These are phyloP conservation scores for Rhododendron ferrugineum DNA, from an alignment of 148 eudicot genomes.

Conservation along the genomic window DNA sequence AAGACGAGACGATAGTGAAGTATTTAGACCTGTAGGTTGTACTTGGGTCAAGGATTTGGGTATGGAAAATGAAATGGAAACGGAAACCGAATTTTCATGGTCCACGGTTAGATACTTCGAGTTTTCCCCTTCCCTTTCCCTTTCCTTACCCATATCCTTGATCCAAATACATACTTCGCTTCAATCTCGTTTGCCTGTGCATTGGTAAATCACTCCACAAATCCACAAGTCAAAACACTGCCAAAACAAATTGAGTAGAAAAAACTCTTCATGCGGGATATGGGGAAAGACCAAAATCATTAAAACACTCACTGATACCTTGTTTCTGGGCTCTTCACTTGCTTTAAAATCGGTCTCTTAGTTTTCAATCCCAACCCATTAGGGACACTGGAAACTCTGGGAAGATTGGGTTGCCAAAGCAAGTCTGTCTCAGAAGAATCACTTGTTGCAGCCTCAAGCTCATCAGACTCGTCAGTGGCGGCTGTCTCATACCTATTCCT, in stretches of 20 bases:
- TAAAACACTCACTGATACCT: slow-evolving; percentile 29
- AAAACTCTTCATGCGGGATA: background rate
- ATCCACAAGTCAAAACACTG: background rate
- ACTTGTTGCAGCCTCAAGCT: slow-evolving; percentile 58
- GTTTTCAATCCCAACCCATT: slow-evolving; percentile 39
- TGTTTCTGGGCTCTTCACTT: slow-evolving; percentile 43
- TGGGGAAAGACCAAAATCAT: background rate
- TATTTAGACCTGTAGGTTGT: background rate
- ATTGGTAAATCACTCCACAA: background rate
- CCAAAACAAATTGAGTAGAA: background rate
- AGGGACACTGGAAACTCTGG: slow-evolving; percentile 41
- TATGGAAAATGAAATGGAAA: background rate
- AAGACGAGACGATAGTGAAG: background rate
- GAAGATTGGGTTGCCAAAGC: slow-evolving; percentile 29
- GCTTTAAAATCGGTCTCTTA: slow-evolving; percentile 42
- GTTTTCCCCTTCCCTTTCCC: background rate
- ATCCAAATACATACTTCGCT: background rate
- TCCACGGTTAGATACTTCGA: background rate
- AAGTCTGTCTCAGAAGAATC: slow-evolving; percentile 70
- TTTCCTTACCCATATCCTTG: background rate
- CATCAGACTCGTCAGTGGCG: slow-evolving; percentile 48
- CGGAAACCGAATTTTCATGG: background rate
- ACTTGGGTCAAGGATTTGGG: background rate
- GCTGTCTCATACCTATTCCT: slow-evolving; percentile 33
- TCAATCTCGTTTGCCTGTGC: background rate